Base-by-base conservation (phyloP, 768 basidiomycete species). In the Leccinellum albellum region DNA sequence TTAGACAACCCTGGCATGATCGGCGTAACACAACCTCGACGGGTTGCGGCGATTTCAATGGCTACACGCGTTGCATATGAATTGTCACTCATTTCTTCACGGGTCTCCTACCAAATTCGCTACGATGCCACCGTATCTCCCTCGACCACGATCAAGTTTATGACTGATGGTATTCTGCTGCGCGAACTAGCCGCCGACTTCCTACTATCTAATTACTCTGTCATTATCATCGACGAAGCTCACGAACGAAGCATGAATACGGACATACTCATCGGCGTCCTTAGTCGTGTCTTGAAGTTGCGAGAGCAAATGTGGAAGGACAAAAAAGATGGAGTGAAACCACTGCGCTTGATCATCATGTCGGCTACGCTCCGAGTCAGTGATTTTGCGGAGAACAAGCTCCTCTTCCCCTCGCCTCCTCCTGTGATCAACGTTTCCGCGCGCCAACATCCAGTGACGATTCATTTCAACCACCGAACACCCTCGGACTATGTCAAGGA, bases 201-300 rank as follows among this genome's bases (percentile, higher is more conserved):
- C 72, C 72, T 98, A n/a, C 78, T 99, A n/a, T 83, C 77, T 45
- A 91, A 88, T 71, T 99, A 99, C 70, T 94, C 91, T 6, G 88
- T 97, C 26, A 86, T 99, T 59, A 88, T 98, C 57, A 91, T 99
- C 55, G 97, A 99, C 61, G 97, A 99, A 71, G 97, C 97, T 0
- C 97, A 99, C 71, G 97, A 99, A 73, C 78, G 97, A 58, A 97
- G 94, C 66, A 91, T 98, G 79, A 98, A 98, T 67, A 98, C 97
- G 4, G 97, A 99, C 71, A 93, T 99, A 50, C 78, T 98, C 40
- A 93, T 99, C 57, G 97, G 97, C 44, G 93, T 98, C 7, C 77
- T 99, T n/a, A 96, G 94, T 66, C 85, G 97, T 35, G 91, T 99
- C 2, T 81, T 94, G 46, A 91, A 87, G 68, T 74, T 99, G 49